A percentile compares a stretch with the other conserved stretches of the same genome.
Evolutionary conservation across 2,329 filamentous ascomycete genomes (phyloP).

Genomic region (Rhexocercosporidium sp.): DNA sequence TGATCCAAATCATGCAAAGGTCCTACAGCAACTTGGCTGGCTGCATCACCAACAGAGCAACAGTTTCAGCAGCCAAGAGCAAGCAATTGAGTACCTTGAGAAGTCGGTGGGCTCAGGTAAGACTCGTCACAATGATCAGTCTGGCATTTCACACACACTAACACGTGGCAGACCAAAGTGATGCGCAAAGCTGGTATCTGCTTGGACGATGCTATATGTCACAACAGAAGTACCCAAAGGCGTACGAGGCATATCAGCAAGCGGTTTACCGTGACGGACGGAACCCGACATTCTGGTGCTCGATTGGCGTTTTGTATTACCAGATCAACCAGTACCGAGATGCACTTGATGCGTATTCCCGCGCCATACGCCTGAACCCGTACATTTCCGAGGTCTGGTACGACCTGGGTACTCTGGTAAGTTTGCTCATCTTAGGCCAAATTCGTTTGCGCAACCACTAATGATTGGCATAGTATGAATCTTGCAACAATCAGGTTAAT

Average conservation of each 20-base stretch:
- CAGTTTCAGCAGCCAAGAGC: slow-evolving; percentile 89
- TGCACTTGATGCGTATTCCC: slow-evolving; percentile 95
- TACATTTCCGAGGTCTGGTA: slow-evolving; percentile 99
- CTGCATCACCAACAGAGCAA: slow-evolving; percentile 95
- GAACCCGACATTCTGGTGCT: slow-evolving; percentile 99
- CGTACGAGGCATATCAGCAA: slow-evolving; percentile 98
- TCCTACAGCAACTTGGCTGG: slow-evolving; percentile 97
- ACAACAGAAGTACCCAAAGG: slow-evolving; percentile 97
- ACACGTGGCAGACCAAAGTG: slow-evolving; percentile 75
- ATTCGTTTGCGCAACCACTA: slow-evolving; percentile 33
- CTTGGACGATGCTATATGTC: slow-evolving; percentile 99
- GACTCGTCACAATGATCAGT: slow-evolving; percentile 44
- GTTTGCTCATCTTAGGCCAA: slow-evolving; percentile 46
- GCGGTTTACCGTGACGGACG: slow-evolving; percentile 97
- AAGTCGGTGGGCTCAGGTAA: slow-evolving; percentile 92
- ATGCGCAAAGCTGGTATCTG: slow-evolving; percentile 98
- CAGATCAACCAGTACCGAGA: slow-evolving; percentile 99
- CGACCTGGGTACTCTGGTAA: slow-evolving; percentile 91
- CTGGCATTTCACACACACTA: slow-evolving; percentile 38
- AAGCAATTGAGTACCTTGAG: slow-evolving; percentile 95
- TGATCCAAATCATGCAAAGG: slow-evolving; percentile 96
- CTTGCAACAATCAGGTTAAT: slow-evolving; percentile 97
- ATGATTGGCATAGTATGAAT: slow-evolving; percentile 74
- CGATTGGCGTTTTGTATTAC: slow-evolving; percentile 97
- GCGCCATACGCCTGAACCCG: slow-evolving; percentile 93